Evolutionary conservation across 2,329 filamentous ascomycete species (phyloP), one percentile per base, ranked within the genome.

Genomic region (Aspergillus sp.): DNA sequence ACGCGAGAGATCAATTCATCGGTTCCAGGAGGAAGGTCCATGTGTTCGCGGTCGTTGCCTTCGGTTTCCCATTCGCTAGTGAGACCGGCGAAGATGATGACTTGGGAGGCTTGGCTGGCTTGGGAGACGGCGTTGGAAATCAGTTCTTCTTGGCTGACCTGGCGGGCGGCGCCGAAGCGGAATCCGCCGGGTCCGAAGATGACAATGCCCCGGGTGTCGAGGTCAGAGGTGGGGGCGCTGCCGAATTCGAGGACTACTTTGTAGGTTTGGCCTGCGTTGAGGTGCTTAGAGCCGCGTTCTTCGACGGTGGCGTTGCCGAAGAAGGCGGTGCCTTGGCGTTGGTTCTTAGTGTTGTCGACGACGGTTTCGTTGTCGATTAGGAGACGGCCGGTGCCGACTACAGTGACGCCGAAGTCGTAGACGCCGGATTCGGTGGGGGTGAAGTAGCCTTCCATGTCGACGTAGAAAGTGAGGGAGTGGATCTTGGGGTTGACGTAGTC

Each of bases 51-150:
- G 66, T 87, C 85, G 41, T 85, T 81, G 32, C 90, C 90, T 77
- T 93, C 91, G 0, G 88, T 89, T 74, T 94, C 91, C 89, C 90
- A 94, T 70, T 94, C 90, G 39, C 84, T 85, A 69, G 92, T 93
- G 51, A 95, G 82, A 1, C 91, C 91, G 2, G 88, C 88, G 70
- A 91, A 90, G 57, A 95, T 81, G 63, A 95, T 83, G 51, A 93
- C 91, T 70, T 93, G 89, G 59, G 94, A 90, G 1, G 88, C 88
- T 45, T 85, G 82, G 70, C 82, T 84, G 30, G 91, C 91, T 6
- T 90, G 80, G 28, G 84, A 80, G 1, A 89, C 88, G 0, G 91
- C 90, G 62, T 87, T 82, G 53, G 83, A 77, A 58, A 92, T 87
- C 69, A 89, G 85, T 15, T 82, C 80, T 58, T 85, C 76, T 39